Conservation (phyloP, 1,284 basidiomycete species). For the Ustilago hordei region DNA sequence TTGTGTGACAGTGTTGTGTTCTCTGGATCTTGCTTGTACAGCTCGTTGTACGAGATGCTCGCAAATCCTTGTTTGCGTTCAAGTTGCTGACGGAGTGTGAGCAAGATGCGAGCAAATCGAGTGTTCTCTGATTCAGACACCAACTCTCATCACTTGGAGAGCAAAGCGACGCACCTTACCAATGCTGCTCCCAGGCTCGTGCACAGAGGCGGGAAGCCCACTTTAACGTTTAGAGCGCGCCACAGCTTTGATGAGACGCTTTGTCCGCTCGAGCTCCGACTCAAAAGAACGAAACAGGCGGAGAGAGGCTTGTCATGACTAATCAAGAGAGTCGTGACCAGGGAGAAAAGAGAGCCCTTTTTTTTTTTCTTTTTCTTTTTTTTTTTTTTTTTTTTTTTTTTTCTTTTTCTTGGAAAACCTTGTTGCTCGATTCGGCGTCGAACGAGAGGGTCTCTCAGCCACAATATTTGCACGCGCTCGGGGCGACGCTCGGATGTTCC, state of each 20-base stretch:
- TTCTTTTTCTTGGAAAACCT: constrained; percentile 1
- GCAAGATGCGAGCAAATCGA: too few species aligned
- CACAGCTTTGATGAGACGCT: background rate
- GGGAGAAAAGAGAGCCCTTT: too few species aligned
- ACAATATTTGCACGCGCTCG: background rate
- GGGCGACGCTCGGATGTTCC: constrained; percentile 7
- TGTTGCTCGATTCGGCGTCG: constrained; percentile 6
- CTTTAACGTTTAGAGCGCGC: background rate
- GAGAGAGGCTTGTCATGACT: too few species aligned
- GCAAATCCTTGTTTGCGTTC: too few species aligned
- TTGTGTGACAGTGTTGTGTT: background rate
- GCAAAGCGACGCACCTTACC: background rate
- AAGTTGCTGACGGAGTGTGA: too few species aligned
- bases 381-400: background rate
- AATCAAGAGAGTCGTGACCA: too few species aligned
- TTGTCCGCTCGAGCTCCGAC: constrained; percentile 17
- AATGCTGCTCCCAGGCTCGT: constrained; percentile 20
- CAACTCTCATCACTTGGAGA: background rate
- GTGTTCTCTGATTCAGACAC: background rate
- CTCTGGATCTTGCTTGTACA: background rate
- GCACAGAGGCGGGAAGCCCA: constrained; percentile 12
- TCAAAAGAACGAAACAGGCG: background rate
- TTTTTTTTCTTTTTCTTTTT: background rate
- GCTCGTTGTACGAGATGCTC: too few species aligned
- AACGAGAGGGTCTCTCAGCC: background rate